Conservation (phyloP, 257 asterid species). For the Solanum ossicruentum region DNA sequence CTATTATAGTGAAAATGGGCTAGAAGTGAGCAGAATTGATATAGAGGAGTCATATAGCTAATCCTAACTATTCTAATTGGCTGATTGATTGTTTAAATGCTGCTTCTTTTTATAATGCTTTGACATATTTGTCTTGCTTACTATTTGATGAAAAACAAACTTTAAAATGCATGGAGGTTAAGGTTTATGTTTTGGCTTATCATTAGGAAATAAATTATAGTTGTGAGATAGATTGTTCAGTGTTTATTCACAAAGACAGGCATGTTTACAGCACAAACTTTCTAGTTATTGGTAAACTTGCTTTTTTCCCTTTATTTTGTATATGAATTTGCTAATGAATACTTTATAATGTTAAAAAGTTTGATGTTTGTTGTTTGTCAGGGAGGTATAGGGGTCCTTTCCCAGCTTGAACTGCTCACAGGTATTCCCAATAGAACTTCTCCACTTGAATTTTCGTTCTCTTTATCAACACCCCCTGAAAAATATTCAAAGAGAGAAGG, state of each 20-base stretch:
- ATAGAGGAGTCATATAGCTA: background rate
- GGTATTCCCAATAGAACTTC: slow-evolving; percentile 17
- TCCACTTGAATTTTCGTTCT: background rate
- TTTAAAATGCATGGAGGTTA: background rate
- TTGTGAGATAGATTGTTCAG: background rate
- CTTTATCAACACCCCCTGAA: background rate
- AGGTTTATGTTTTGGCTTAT: background rate
- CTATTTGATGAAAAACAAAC: background rate
- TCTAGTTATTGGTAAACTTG: background rate
- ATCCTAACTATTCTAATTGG: background rate
- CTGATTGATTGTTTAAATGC: background rate
- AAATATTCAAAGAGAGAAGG: background rate
- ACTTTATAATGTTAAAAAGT: background rate
- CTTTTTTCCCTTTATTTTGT: background rate
- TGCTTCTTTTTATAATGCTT: background rate
- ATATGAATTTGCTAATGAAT: background rate
- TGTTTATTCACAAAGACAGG: background rate
- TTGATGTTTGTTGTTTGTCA: slow-evolving; percentile 9
- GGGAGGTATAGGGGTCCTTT: slow-evolving; percentile 40
- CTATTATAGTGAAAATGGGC: background rate
- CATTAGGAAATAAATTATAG: background rate
- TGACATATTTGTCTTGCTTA: background rate
- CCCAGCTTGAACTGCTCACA: slow-evolving; percentile 48
- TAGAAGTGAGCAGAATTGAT: background rate
- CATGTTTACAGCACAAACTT: background rate